These are phyloP conservation scores for Candida railenensis DNA, from an alignment of 805 yeast species.

Conservation along the genomic window DNA sequence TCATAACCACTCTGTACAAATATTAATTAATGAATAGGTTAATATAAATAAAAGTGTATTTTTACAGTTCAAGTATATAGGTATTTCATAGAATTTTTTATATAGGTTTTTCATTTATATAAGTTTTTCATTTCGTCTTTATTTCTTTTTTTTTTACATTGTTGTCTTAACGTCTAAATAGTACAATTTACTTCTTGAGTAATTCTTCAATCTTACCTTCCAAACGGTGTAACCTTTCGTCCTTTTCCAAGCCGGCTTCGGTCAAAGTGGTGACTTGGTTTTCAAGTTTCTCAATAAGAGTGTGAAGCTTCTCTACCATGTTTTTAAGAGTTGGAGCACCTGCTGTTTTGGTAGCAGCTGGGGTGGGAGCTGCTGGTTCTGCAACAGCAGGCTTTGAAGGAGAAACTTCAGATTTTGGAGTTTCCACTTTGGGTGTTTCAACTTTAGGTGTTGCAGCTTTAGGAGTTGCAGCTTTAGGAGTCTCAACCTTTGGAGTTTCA, in stretches of 20 bases:
- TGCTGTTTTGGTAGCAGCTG: slow-evolving; percentile 14
- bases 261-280: slow-evolving; percentile 50
- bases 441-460: slow-evolving; percentile 11
- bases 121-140: background rate
- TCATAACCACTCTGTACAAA: background rate
- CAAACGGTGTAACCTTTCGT: slow-evolving; percentile 53
- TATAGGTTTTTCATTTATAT: background rate
- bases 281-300: slow-evolving; percentile 58
- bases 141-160: background rate
- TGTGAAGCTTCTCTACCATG: slow-evolving; percentile 65
- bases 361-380: slow-evolving; percentile 10
- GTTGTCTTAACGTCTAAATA: background rate
- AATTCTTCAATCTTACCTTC: slow-evolving; percentile 63
- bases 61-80: background rate
- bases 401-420: background rate
- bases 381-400: slow-evolving; percentile 3
- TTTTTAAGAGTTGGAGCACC: slow-evolving; percentile 66
- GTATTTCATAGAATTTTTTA: background rate
- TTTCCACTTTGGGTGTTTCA: slow-evolving; percentile 14
- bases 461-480: slow-evolving; percentile 9
- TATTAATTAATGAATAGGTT: too few relatives aligned
- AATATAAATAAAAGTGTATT: background rate
- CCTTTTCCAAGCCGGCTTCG: slow-evolving; percentile 60
- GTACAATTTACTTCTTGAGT: slow-evolving; percentile 33
- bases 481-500: slow-evolving; percentile 4